Base-by-base conservation (phyloP, 2,329 filamentous ascomycete species). In the Alternaria metachromatica region DNA sequence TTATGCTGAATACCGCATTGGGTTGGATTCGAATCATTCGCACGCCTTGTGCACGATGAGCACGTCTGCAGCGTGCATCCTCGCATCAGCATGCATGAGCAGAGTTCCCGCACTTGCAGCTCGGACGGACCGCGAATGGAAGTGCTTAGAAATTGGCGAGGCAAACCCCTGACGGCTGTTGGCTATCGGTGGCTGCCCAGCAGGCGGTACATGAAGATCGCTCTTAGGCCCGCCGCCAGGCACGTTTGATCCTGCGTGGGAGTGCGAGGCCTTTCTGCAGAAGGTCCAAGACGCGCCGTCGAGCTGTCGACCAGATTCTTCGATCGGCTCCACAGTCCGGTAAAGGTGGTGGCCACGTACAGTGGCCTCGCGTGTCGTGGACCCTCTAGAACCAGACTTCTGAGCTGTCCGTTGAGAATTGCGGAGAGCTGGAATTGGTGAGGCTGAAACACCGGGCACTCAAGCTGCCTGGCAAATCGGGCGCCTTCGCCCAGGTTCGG, bases 11-110 rank as follows among this genome's bases (percentile, higher is more conserved):
- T 44, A 58, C 67, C 70, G 58, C 46, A 67, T 75, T 68, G 63
- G 70, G 73, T 45, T 57, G 53, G 57, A 49, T 65, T 75, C 70
- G 73, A 74, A 63, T 77, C 73, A 72, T 58, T 66, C 43, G 54
- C 54, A 61, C 61, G 58, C 66, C 63, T 71, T 73, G 72, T 77
- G 73, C 76, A 77, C 68, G 63, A 58, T 60, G 67, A 64, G 60
- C 63, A 63, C 53, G 55, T 62, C 69, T 72, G 73, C 72, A 71
- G 70, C 59, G 69, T 72, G 73, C 67, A 71, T 76, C 66, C 64
- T 67, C 63, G 58, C 67, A 70, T 62, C 58, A 70, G 67, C 65
- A 61, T 73, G 70, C 72, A 74, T 72, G 70, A 71, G 67, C 70
- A 65, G 62, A 62, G 67, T 67, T 67, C 67, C 71, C 72, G 71